Evolutionary conservation across 768 basidiomycete species (phyloP).

Genomic region (Boletus pseudopeckii): DNA sequence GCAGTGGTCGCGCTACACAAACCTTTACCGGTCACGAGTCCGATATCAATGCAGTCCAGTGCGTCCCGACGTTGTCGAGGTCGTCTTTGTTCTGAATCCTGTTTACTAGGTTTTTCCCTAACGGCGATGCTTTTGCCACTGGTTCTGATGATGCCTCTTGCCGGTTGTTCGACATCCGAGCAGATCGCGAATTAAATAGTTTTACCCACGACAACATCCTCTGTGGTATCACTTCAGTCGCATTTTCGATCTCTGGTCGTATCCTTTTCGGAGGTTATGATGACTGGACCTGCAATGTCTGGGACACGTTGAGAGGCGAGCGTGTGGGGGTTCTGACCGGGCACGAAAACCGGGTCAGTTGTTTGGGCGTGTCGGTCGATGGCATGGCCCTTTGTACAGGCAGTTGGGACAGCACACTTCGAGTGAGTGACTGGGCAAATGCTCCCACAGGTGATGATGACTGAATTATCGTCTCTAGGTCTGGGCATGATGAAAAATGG

Average conservation of each 20-base stretch:
- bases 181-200: slow-evolving; percentile 93
- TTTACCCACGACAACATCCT: slow-evolving; percentile 99
- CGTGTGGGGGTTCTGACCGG: slow-evolving; percentile 96
- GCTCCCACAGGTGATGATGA: neutral
- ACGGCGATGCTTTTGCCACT: slow-evolving; percentile 97
- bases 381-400: slow-evolving; percentile 99
- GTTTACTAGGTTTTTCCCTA: slow-evolving; percentile 88
- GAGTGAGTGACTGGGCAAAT: slow-evolving; percentile 51
- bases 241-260: slow-evolving; percentile 96
- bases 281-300: slow-evolving; percentile 99
- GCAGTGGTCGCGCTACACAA: slow-evolving; percentile 95
- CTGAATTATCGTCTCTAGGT: slow-evolving; percentile 47
- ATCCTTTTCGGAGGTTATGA: slow-evolving; percentile 99
- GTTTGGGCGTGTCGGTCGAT: slow-evolving; percentile 92
- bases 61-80: slow-evolving; percentile 33
- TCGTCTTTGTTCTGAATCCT: slow-evolving; percentile 5
- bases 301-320: slow-evolving; percentile 98
- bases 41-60: slow-evolving; percentile 99
- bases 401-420: slow-evolving; percentile 95
- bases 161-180: slow-evolving; percentile 95
- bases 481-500: slow-evolving; percentile 64
- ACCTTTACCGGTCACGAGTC: slow-evolving; percentile 99
- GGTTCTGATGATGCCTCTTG: slow-evolving; percentile 99
- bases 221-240: slow-evolving; percentile 98
- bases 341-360: slow-evolving; percentile 97